Conservation (phyloP, 129 eudicot genomes). For the Helianthus tuberosus region DNA sequence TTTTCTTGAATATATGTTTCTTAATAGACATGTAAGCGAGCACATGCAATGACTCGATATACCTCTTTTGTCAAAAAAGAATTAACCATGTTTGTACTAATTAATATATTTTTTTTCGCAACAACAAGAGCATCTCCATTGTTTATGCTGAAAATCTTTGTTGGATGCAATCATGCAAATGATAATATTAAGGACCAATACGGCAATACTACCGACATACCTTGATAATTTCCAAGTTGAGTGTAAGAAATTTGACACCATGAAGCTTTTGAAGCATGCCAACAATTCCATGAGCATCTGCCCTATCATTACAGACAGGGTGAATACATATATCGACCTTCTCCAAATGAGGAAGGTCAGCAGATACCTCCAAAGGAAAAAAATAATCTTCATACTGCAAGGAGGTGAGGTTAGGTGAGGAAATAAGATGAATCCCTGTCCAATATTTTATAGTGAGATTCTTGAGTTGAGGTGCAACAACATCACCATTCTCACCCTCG, state of each 20-base stretch:
- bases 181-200: neutral
- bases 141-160: neutral
- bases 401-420: too few species aligned
- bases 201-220: neutral
- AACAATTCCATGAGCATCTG: neutral
- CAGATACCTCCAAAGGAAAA: neutral
- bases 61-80: too few species aligned
- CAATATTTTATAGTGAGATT: neutral
- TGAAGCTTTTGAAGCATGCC: neutral
- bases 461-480: constrained; percentile 9
- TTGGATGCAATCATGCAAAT: neutral
- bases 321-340: constrained; percentile 5
- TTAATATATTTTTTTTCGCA: neutral
- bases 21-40: too few species aligned
- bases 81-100: neutral
- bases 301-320: neutral
- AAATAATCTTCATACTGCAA: neutral
- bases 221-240: neutral
- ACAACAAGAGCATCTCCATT: neutral
- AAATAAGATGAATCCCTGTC: neutral
- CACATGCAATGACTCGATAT: too few species aligned
- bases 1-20: too few species aligned
- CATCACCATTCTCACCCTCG: neutral
- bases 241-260: constrained; percentile 10
- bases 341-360: neutral